Evolutionary conservation across 192 early-diverging fungal genomes (phyloP).

Genomic region (Entomortierella beljakovae): DNA sequence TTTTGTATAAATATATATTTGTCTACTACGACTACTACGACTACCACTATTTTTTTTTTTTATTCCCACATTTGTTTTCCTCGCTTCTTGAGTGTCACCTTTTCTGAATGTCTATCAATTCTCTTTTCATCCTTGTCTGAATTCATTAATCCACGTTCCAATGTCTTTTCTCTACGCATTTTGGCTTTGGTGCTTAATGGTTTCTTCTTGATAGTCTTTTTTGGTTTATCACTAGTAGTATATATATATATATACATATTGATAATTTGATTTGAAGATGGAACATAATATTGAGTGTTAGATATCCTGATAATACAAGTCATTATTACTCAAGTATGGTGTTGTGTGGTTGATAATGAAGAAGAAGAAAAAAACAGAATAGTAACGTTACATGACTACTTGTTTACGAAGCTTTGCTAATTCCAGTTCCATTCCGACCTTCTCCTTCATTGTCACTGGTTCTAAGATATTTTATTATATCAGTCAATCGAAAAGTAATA

Average conservation of each 20-base stretch:
- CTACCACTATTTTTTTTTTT: slow-evolving; percentile 28
- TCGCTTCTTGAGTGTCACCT: slow-evolving; percentile 45
- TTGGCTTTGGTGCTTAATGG: slow-evolving; percentile 50
- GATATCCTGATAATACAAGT: too few species aligned
- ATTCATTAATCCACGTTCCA: slow-evolving; percentile 54
- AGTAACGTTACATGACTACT: slow-evolving; percentile 24
- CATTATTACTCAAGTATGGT: too few species aligned
- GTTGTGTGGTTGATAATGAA: too few species aligned
- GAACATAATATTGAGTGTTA: background rate
- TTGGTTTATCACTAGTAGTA: slow-evolving; percentile 38
- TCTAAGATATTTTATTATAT: slow-evolving; percentile 14
- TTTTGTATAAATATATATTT: too few species aligned
- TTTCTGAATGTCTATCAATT: slow-evolving; percentile 43
- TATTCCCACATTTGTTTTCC: slow-evolving; percentile 57
- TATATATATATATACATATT: background rate
- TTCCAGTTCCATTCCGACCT: slow-evolving; percentile 36
- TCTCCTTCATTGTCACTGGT: slow-evolving; percentile 49
- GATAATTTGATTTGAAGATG: background rate
- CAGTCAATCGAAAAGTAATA: background rate
- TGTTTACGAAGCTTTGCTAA: slow-evolving; percentile 50
- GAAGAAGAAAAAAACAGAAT: background rate
- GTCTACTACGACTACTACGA: too few species aligned
- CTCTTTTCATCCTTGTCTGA: slow-evolving; percentile 49
- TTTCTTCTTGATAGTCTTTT: slow-evolving; percentile 55
- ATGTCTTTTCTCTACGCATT: slow-evolving; percentile 39